Conservation (phyloP, 257 asterid genomes). For the Solanum dulcamara region DNA sequence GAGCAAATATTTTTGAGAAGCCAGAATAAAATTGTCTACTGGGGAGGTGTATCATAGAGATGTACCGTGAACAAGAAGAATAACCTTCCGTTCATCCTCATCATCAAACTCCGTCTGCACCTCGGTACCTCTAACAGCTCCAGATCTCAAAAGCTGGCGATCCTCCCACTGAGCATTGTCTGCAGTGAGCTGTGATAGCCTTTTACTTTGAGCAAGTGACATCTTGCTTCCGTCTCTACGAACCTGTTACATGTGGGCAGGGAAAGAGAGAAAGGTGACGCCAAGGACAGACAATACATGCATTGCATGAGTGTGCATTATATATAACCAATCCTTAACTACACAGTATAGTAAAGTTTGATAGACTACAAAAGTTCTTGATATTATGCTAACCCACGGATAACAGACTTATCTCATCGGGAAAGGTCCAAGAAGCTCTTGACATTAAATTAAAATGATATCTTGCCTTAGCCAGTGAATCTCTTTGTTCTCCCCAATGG, state of each 20-base stretch:
- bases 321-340: neutral
- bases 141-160: conserved; percentile 91
- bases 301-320: neutral
- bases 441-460: neutral
- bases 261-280: neutral
- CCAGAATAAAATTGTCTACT: neutral
- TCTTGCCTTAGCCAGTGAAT: neutral
- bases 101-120: conserved; percentile 92
- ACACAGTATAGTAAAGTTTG: neutral
- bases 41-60: neutral
- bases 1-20: neutral
- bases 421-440: neutral
- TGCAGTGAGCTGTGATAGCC: conserved; percentile 86
- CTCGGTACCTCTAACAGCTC: conserved; percentile 95
- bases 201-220: conserved; percentile 94
- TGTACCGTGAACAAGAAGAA: conserved; percentile 95
- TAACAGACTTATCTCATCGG: neutral
- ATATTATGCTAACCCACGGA: neutral
- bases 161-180: conserved; percentile 99
- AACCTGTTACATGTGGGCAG: conserved; percentile 31
- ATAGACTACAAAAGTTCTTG: neutral
- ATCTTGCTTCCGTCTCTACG: conserved; percentile 90
- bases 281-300: neutral
- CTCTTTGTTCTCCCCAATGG: neutral
- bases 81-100: conserved; percentile 87